Evolutionary conservation across 2,329 filamentous ascomycete genomes (phyloP).

Genomic region (Ophidiomyces ophidiicola): DNA sequence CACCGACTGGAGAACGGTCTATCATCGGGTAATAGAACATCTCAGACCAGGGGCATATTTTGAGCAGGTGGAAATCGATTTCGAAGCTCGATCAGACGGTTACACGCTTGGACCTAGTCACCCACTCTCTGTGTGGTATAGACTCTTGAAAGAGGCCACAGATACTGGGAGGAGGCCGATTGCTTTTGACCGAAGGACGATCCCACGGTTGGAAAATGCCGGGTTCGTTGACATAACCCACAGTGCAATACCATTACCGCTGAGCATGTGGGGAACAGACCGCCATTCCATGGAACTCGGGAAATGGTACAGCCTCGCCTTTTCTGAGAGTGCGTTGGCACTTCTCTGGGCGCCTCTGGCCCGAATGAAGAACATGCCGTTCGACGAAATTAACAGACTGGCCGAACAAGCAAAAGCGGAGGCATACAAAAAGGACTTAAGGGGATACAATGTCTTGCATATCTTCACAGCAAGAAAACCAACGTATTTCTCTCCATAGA

Average conservation of each 20-base stretch:
- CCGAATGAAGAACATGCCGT: conserved; percentile 48
- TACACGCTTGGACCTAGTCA: conserved; percentile 27
- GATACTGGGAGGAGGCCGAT: conserved; percentile 53
- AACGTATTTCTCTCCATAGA: conserved; percentile 14
- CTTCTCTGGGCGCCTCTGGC: conserved; percentile 63
- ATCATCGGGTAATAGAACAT: conserved; percentile 59
- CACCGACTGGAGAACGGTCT: conserved; percentile 60
- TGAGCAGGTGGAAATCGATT: conserved; percentile 85
- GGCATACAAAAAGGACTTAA: conserved; percentile 54
- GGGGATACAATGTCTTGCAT: conserved; percentile 52
- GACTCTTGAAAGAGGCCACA: conserved; percentile 56
- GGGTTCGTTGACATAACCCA: conserved; percentile 75
- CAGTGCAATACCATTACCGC: conserved; percentile 54
- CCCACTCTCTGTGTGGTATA: conserved; percentile 55
- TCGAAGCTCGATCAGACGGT: conserved; percentile 55
- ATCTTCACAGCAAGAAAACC: conserved; percentile 35
- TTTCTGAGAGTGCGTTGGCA: conserved; percentile 61
- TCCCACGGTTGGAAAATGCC: conserved; percentile 49
- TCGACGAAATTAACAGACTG: conserved; percentile 51
- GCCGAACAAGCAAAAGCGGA: conserved; percentile 53
- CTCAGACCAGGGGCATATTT: conserved; percentile 60
- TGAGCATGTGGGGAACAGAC: conserved; percentile 61
- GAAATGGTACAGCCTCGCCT: conserved; percentile 69
- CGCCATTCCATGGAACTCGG: conserved; percentile 55
- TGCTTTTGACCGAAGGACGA: conserved; percentile 47